A percentile compares a stretch with the other conserved stretches of the same genome.
These are phyloP conservation scores for Diospyros kaki DNA, from an alignment of 148 eudicot genomes.

Conservation along the genomic window DNA sequence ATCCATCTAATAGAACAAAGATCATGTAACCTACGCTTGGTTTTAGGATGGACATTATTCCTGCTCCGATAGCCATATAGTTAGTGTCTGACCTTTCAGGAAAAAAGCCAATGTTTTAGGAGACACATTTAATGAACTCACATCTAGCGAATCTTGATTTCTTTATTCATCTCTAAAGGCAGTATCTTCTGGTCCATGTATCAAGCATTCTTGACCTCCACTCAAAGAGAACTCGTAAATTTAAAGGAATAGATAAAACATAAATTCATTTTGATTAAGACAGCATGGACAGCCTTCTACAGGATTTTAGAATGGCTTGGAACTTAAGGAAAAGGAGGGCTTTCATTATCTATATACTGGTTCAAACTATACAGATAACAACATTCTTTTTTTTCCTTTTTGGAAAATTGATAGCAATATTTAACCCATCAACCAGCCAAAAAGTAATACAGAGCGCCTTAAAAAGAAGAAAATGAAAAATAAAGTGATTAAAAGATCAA, in stretches of 20 bases:
- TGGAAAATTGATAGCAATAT: background rate
- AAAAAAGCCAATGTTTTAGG: background rate
- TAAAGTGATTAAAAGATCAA: background rate
- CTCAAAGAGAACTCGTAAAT: background rate
- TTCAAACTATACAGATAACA: too few species aligned
- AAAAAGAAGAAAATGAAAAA: background rate
- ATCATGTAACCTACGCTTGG: background rate
- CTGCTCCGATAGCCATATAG: background rate
- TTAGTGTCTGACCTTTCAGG: background rate
- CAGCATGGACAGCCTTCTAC: too few species aligned
- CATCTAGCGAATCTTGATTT: background rate
- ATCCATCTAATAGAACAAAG: background rate
- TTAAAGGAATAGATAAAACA: background rate
- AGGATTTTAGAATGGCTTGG: background rate
- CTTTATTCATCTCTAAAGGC: background rate
- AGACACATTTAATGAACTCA: background rate
- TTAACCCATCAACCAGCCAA: background rate
- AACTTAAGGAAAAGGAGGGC: background rate
- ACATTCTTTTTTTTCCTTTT: too few species aligned
- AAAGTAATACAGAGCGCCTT: background rate
- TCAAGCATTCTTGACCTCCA: background rate
- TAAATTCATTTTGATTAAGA: too few species aligned
- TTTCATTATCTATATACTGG: too few species aligned
- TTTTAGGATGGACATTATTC: background rate
- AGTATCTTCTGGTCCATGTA: background rate